Percentiles rank a stretch among this genome's conserved stretches.
These are phyloP conservation scores for Miscanthus lutarioriparius DNA, from an alignment of 176 grass and related monocot species.

Conservation along the genomic window DNA sequence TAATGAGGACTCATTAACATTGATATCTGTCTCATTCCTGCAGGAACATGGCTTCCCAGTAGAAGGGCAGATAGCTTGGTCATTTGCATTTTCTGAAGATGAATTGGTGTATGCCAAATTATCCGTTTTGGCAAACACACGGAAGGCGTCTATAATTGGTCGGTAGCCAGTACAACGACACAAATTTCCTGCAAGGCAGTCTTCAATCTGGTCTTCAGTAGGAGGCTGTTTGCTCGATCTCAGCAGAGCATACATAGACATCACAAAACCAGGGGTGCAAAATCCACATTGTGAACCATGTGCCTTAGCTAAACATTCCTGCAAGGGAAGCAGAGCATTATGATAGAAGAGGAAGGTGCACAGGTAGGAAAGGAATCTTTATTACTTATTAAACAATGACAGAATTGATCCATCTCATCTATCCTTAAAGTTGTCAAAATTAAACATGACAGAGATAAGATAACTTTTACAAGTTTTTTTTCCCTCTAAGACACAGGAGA, in stretches of 20 bases:
- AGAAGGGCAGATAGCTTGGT: slow-evolving; percentile 76
- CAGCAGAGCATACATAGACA: slow-evolving; percentile 96
- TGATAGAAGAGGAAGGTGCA: not conserved
- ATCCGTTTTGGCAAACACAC: slow-evolving; percentile 89
- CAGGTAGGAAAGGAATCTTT: slow-evolving; percentile 5
- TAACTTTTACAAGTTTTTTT: not conserved
- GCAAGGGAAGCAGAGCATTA: slow-evolving; percentile 36
- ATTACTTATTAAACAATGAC: slow-evolving; percentile 1
- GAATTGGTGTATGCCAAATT: slow-evolving; percentile 68
- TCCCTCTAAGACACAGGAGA: not conserved
- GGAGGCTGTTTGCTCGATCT: slow-evolving; percentile 80
- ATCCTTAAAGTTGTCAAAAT: not conserved
- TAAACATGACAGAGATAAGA: not conserved
- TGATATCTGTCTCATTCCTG: slow-evolving; percentile 31
- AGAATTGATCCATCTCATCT: slow-evolving; percentile 15
- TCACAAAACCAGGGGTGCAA: slow-evolving; percentile 97
- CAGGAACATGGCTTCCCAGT: slow-evolving; percentile 93
- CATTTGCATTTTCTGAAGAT: slow-evolving; percentile 46
- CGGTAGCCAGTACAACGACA: slow-evolving; percentile 97
- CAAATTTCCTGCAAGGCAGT: slow-evolving; percentile 89
- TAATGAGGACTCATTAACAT: slow-evolving; percentile 34
- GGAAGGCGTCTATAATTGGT: slow-evolving; percentile 95
- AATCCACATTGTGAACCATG: slow-evolving; percentile 99
- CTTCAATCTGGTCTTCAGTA: slow-evolving; percentile 90
- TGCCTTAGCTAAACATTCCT: slow-evolving; percentile 80